Base-by-base conservation (phyloP, 257 asterid species). In the Verbena officinalis region DNA sequence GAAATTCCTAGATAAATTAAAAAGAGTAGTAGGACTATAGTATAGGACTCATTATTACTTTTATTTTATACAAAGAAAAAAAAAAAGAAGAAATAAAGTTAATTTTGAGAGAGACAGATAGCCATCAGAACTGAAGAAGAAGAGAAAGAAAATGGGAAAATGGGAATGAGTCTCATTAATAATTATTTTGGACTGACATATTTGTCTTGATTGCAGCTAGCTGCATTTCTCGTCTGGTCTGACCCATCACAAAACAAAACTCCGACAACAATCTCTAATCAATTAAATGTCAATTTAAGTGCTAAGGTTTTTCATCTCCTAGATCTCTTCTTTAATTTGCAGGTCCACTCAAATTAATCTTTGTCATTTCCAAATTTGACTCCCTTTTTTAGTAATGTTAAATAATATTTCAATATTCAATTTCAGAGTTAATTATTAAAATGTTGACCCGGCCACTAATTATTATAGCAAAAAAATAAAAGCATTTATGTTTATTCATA, bases 1-100 rank as follows among this genome's bases (percentile, higher is more conserved):
- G 62, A 64, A 56, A 63, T 64, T 56, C 65, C 62, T 38, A 46
- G 62, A 63, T 55, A 65, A 20, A n/a, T n/a, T n/a, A n/a, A n/a
- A n/a, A n/a, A n/a, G n/a, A n/a, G n/a, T n/a, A n/a, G n/a, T n/a
- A n/a, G n/a, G n/a, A n/a, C n/a, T n/a, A n/a, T n/a, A n/a, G n/a
- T n/a, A n/a, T n/a, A n/a, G n/a, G n/a, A 13, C 56, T 34, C 75
- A 62, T 59, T 44, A 62, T 53, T 62, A 44, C 45, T 42, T 21
- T 9, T 19, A n/a, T n/a, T n/a, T n/a, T n/a, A n/a, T n/a, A n/a
- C n/a, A n/a, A n/a, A n/a, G n/a, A n/a, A n/a, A n/a, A n/a, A n/a
- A n/a, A n/a, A n/a, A n/a, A n/a, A n/a, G n/a, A n/a, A n/a, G n/a
- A n/a, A n/a, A n/a, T n/a, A n/a, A n/a, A n/a, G n/a, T n/a, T n/a